Evolutionary conservation across 768 basidiomycete genomes (phyloP).

Genomic region (Mycena latifolia): DNA sequence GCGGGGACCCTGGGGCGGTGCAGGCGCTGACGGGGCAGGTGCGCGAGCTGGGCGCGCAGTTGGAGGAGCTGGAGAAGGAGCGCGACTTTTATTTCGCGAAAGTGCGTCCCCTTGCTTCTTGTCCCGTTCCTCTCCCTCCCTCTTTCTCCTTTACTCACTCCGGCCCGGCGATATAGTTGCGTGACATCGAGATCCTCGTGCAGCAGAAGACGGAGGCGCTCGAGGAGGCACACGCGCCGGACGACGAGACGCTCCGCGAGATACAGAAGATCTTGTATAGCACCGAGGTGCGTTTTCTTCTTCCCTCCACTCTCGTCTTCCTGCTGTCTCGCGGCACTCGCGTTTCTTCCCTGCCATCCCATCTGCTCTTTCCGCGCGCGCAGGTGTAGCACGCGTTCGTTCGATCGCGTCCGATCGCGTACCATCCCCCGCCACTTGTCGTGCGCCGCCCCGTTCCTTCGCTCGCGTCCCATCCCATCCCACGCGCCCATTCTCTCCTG

Average conservation of each 20-base stretch:
- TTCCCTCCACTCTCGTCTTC: neutral
- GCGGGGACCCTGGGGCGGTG: conserved; percentile 72
- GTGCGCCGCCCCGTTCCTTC: too few species aligned
- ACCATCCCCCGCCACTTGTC: too few species aligned
- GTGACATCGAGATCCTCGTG: conserved; percentile 95
- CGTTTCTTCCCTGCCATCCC: too few species aligned
- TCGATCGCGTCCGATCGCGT: too few species aligned
- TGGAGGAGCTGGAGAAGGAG: conserved; percentile 97
- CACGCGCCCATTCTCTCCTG: too few species aligned
- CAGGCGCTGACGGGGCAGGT: conserved; percentile 75
- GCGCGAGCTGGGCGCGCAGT: conserved; percentile 81
- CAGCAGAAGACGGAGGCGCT: conserved; percentile 80
- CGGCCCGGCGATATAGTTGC: conserved; percentile 70
- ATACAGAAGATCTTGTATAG: conserved; percentile 96
- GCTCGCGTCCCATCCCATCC: too few species aligned
- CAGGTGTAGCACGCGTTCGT: too few species aligned
- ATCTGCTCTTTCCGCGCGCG: neutral
- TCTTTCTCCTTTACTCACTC: too few species aligned
- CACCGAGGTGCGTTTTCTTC: conserved; percentile 78
- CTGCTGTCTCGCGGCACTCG: neutral
- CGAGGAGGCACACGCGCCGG: conserved; percentile 63
- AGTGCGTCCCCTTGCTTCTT: conserved; percentile 56
- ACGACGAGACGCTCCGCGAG: conserved; percentile 73
- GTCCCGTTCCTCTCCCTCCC: too few species aligned
- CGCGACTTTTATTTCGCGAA: conserved; percentile 99